Evolutionary conservation across 1,139 yeast species (phyloP).

Genomic region (Protomyces pachydermus): DNA sequence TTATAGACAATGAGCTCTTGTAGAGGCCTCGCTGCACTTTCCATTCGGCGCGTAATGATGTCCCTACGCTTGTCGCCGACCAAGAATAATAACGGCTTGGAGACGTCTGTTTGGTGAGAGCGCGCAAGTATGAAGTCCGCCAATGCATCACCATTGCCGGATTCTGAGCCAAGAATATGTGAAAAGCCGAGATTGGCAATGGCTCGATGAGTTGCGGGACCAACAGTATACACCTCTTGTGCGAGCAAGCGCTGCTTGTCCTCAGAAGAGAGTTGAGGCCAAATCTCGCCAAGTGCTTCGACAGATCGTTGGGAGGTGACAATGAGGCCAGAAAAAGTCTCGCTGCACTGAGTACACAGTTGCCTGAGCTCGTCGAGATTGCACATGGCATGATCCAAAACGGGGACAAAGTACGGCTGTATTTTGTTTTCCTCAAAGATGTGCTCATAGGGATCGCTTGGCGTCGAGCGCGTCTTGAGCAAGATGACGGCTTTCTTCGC

Average conservation of each 20-base stretch:
- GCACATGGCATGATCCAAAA: conserved; percentile 58
- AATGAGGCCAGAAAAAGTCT: conserved; percentile 50
- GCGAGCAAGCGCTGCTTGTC: conserved; percentile 38
- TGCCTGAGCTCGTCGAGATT: conserved; percentile 48
- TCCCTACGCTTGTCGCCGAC: conserved; percentile 85
- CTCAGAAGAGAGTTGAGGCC: conserved; percentile 14
- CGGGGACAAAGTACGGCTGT: conserved; percentile 54
- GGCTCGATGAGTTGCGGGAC: conserved; percentile 78
- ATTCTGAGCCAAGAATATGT: conserved; percentile 58
- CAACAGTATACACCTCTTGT: conserved; percentile 76
- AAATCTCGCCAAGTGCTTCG: conserved; percentile 51
- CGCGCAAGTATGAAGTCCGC: conserved; percentile 57
- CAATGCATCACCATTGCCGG: conserved; percentile 75
- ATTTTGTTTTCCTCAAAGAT: conserved; percentile 9
- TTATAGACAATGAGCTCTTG: conserved; percentile 30
- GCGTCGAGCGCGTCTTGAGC: conserved; percentile 23
- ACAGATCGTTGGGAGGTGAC: conserved; percentile 93
- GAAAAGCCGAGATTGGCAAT: conserved; percentile 58
- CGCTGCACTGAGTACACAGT: conserved; percentile 31
- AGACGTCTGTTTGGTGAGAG: conserved; percentile 35
- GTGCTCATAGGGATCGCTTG: conserved; percentile 21
- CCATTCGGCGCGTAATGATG: conserved; percentile 63
- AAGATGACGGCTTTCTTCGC: conserved; percentile 32
- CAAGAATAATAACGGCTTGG: conserved; percentile 50
- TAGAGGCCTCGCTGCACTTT: conserved; percentile 5